phyloP scores from a whole-genome alignment of 2,329 filamentous ascomycete species.

The Macrophomina pseudophaseolina region DNA sequence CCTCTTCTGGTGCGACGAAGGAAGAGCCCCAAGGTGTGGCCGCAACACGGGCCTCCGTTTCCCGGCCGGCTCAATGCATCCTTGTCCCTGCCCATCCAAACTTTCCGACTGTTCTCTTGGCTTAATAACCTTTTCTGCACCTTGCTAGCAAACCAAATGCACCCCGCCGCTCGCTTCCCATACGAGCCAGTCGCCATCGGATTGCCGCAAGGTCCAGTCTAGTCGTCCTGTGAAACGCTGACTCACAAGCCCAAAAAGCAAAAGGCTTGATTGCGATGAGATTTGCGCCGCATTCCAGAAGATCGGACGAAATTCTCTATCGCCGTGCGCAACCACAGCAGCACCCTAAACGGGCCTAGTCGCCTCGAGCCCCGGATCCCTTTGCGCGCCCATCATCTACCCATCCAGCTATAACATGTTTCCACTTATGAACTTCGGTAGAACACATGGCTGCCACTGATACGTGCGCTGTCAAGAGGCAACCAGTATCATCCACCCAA shows the following conservation, averaged over 20 bases:
- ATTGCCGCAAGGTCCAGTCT: slow-evolving; percentile 6
- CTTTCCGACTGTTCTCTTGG: slow-evolving; percentile 12
- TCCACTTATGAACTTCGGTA: not conserved
- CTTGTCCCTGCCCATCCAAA: slow-evolving; percentile 14
- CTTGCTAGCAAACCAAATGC: slow-evolving; percentile 19
- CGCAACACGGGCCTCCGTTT: slow-evolving; percentile 13
- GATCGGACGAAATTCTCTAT: slow-evolving; percentile 2
- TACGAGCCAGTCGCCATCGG: slow-evolving; percentile 5
- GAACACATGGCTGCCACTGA: slow-evolving; percentile 16
- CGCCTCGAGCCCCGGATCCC: not conserved
- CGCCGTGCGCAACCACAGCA: not conserved
- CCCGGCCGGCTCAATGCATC: slow-evolving; percentile 4
- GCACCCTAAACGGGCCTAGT: not conserved
- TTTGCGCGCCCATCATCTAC: not conserved
- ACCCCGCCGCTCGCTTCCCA: slow-evolving; percentile 9
- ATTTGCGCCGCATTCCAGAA: slow-evolving; percentile 21
- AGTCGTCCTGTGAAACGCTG: slow-evolving; percentile 1
- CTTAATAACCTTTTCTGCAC: slow-evolving; percentile 20
- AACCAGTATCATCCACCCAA: not conserved
- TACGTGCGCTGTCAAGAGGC: slow-evolving; percentile 6
- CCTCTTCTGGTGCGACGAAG: not conserved
- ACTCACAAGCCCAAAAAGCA: not conserved
- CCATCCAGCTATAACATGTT: not conserved
- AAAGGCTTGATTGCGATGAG: slow-evolving; percentile 17
- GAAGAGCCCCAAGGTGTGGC: not conserved